phyloP scores from a whole-genome alignment of 805 yeast genomes.

The Ogataea paradorogensis region DNA sequence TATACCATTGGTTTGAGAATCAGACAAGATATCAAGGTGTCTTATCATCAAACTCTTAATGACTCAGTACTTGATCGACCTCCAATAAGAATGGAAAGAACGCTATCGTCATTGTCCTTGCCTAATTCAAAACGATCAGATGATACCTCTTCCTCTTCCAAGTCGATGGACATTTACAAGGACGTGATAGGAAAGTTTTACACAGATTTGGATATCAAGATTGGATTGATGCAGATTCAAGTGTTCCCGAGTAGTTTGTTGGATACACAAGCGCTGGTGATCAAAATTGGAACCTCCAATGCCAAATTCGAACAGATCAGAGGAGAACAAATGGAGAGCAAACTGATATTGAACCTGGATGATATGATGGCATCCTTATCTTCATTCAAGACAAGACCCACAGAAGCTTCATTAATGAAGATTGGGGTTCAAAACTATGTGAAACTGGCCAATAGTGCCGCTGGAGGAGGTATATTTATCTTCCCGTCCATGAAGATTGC shows the following conservation, averaged over 20 bases:
- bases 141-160: background rate
- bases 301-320: conserved; percentile 52
- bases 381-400: conserved; percentile 46
- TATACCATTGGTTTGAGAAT: conserved; percentile 67
- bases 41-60: conserved; percentile 71
- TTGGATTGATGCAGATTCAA: conserved; percentile 57
- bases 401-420: conserved; percentile 42
- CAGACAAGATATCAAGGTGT: conserved; percentile 65
- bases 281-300: conserved; percentile 52
- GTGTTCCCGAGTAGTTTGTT: conserved; percentile 80
- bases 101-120: background rate
- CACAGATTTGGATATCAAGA: conserved; percentile 62
- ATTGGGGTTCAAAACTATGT: conserved; percentile 55
- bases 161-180: conserved; percentile 16
- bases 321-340: conserved; percentile 47
- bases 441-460: conserved; percentile 51
- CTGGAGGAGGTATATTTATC: conserved; percentile 76
- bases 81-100: background rate
- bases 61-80: conserved; percentile 37
- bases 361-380: conserved; percentile 70
- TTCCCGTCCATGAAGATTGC: conserved; percentile 73
- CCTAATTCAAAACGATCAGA: background rate
- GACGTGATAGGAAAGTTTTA: conserved; percentile 45
- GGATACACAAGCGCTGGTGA: conserved; percentile 72
- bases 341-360: conserved; percentile 56